These are phyloP conservation scores for Adiantum capillusveneris DNA, from an alignment of 75 land plant species.

Conservation along the genomic window DNA sequence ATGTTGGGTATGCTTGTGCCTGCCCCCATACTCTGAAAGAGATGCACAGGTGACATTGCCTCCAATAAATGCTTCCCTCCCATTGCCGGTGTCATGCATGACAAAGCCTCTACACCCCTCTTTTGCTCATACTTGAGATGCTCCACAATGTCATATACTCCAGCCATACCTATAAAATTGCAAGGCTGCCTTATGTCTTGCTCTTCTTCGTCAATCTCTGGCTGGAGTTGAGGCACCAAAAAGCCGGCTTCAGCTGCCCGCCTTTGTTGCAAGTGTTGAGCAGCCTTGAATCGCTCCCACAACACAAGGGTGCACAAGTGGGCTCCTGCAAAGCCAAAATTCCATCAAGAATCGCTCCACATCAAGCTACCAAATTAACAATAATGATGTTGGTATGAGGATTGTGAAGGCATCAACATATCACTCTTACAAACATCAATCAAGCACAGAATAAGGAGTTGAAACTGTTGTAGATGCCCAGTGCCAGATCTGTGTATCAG, in stretches of 20 bases:
- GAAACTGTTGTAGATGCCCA: no score
- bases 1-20: no score
- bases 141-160: constrained; percentile 23
- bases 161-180: constrained; percentile 15
- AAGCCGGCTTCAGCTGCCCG: not conserved
- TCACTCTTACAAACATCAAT: no score
- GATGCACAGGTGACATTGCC: constrained; percentile 23
- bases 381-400: no score
- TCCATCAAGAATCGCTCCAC: no score
- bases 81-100: constrained; percentile 26
- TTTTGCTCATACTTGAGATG: constrained; percentile 15
- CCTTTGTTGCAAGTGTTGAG: not conserved
- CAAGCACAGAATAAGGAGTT: no score
- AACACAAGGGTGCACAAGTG: constrained; percentile 15
- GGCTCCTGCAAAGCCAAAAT: constrained; percentile 10
- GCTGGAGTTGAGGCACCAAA: no score
- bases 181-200: constrained; percentile 8
- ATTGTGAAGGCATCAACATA: no score
- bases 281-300: constrained; percentile 14
- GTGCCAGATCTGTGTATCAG: no score
- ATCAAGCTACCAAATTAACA: no score
- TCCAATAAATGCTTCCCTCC: constrained; percentile 6
- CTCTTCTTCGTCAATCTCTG: not conserved
- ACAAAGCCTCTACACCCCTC: constrained; percentile 16
- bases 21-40: not conserved